A percentile compares a stretch with the other conserved stretches of the same genome.
phyloP scores from a whole-genome alignment of 2,329 filamentous ascomycete genomes.

The Byssochlamys sp. region DNA sequence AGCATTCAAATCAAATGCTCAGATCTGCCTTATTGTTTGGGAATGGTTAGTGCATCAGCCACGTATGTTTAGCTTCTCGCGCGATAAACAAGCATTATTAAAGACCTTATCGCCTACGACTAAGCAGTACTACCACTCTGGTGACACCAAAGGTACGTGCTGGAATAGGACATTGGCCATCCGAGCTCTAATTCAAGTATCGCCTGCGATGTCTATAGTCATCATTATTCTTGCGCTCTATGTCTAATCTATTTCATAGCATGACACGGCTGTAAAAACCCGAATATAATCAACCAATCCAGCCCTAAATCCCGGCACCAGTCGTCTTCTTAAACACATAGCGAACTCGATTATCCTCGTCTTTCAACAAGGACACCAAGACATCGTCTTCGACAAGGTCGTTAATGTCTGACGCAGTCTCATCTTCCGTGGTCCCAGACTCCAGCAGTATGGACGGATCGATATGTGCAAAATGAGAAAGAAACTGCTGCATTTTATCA shows the following conservation, averaged over 20 bases:
- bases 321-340: constrained; percentile 33
- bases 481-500: constrained; percentile 30
- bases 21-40: neutral
- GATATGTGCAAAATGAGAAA: constrained; percentile 36
- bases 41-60: neutral
- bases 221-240: neutral
- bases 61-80: neutral
- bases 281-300: neutral
- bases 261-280: neutral
- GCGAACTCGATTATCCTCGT: constrained; percentile 30
- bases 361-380: constrained; percentile 25
- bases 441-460: constrained; percentile 23
- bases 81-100: neutral
- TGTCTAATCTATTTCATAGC: neutral
- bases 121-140: no score
- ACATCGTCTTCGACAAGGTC: constrained; percentile 24
- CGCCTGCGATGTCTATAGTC: neutral
- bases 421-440: constrained; percentile 3
- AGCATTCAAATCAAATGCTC: neutral
- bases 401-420: constrained; percentile 12
- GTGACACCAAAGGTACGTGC: no score
- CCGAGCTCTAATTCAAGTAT: neutral
- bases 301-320: constrained; percentile 8
- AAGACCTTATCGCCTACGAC: neutral
- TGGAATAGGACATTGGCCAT: neutral